Evolutionary conservation across 352 stramenopile genomes (phyloP).

Genomic region (Plasmopara muralis): DNA sequence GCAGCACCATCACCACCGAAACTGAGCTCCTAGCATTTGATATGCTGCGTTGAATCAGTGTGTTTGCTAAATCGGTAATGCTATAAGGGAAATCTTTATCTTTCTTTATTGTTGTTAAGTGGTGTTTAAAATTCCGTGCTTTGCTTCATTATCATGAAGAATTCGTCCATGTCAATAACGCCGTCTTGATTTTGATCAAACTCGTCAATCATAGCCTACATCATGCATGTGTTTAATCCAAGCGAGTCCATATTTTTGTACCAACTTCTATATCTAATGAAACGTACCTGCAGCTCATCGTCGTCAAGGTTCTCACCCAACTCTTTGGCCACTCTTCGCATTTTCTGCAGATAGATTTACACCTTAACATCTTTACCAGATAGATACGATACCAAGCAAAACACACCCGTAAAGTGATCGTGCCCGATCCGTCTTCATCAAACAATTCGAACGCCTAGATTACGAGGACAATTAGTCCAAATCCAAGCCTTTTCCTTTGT

Average conservation of each 20-base stretch:
- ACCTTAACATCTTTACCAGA: too few species aligned
- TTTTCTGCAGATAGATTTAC: slow-evolving; percentile 53
- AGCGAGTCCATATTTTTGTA: neutral
- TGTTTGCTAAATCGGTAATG: slow-evolving; percentile 30
- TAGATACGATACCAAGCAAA: slow-evolving; percentile 1
- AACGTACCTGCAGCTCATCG: slow-evolving; percentile 73
- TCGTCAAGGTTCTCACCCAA: slow-evolving; percentile 90
- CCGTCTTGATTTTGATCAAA: slow-evolving; percentile 93
- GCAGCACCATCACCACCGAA: slow-evolving; percentile 72
- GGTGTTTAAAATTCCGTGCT: slow-evolving; percentile 56
- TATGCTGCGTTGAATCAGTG: neutral
- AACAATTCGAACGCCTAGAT: slow-evolving; percentile 90
- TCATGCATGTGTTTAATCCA: neutral
- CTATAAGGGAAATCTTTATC: slow-evolving; percentile 28
- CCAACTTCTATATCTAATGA: too few species aligned
- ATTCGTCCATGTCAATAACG: slow-evolving; percentile 87
- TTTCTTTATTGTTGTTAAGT: neutral
- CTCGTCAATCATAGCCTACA: slow-evolving; percentile 92
- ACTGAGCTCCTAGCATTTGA: slow-evolving; percentile 38
- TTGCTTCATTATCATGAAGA: slow-evolving; percentile 87
- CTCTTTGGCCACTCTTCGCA: slow-evolving; percentile 88
- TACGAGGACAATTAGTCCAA: slow-evolving; percentile 17
- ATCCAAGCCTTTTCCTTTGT: slow-evolving; percentile 17
- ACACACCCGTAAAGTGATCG: slow-evolving; percentile 76
- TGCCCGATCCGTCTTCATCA: slow-evolving; percentile 86